These are phyloP conservation scores for Botryotinia convoluta DNA, from an alignment of 2,329 filamentous ascomycete genomes.

Conservation along the genomic window DNA sequence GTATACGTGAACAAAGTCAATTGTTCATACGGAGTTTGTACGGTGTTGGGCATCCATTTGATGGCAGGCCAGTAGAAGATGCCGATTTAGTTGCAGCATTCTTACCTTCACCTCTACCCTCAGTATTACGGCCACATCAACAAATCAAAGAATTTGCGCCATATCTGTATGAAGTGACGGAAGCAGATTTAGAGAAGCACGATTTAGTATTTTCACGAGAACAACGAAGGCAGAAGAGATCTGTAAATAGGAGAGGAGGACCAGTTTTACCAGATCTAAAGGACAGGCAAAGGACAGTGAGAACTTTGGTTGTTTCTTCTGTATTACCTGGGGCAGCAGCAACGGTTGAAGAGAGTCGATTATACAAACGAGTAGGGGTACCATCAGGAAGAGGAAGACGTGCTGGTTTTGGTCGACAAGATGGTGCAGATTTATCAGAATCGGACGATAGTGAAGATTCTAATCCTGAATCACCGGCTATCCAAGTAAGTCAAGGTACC, in stretches of 20 bases:
- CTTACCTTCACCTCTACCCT: constrained; percentile 76
- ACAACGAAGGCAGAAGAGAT: constrained; percentile 90
- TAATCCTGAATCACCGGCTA: constrained; percentile 77
- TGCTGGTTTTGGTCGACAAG: constrained; percentile 44
- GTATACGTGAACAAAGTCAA: constrained; percentile 92
- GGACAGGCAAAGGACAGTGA: constrained; percentile 87
- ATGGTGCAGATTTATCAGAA: constrained; percentile 66
- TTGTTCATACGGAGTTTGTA: constrained; percentile 92
- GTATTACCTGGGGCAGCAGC: constrained; percentile 84
- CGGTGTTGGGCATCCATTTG: constrained; percentile 89
- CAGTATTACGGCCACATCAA: constrained; percentile 85
- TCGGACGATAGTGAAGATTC: constrained; percentile 92
- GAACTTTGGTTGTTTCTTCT: constrained; percentile 87
- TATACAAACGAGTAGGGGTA: constrained; percentile 75
- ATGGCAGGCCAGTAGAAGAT: constrained; percentile 89
- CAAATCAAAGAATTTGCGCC: constrained; percentile 92
- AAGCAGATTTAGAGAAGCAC: constrained; percentile 83
- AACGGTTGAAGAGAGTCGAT: constrained; percentile 76
- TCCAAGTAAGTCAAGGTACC: constrained; percentile 68
- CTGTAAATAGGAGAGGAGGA: constrained; percentile 88
- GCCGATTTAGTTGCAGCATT: constrained; percentile 84
- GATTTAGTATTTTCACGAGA: constrained; percentile 93
- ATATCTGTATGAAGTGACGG: constrained; percentile 90
- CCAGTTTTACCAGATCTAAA: constrained; percentile 94
- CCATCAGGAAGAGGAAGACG: constrained; percentile 55